These are phyloP conservation scores for Aspergillus nidulans DNA, from an alignment of 495 filamentous ascomycete species.

Conservation along the genomic window DNA sequence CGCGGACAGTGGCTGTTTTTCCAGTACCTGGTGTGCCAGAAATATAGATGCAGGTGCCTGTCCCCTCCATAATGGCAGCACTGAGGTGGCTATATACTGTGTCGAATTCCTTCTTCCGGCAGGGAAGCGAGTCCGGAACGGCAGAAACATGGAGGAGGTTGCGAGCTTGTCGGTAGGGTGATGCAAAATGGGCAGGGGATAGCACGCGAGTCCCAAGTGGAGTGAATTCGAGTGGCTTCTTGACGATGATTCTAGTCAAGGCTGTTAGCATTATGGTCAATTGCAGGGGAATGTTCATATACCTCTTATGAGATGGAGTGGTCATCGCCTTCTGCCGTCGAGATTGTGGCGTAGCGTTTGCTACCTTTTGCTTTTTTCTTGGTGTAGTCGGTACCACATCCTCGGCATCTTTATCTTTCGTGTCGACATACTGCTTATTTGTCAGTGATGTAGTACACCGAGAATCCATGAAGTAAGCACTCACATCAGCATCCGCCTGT, in stretches of 20 bases:
- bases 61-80: constrained; percentile 88
- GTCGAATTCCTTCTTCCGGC: constrained; percentile 85
- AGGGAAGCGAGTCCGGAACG: constrained; percentile 83
- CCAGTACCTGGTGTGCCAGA: constrained; percentile 99
- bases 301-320: constrained; percentile 71
- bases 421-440: constrained; percentile 32
- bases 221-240: constrained; percentile 92
- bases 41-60: constrained; percentile 96
- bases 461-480: constrained; percentile 1
- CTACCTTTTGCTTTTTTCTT: constrained; percentile 51
- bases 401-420: constrained; percentile 37
- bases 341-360: constrained; percentile 56
- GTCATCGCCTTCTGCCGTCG: constrained; percentile 50
- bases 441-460: constrained; percentile 12
- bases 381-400: constrained; percentile 52
- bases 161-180: constrained; percentile 88
- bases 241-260: constrained; percentile 61
- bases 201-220: constrained; percentile 85
- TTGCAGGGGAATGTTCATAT: constrained; percentile 8
- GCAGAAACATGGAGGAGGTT: constrained; percentile 88
- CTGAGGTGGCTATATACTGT: constrained; percentile 91
- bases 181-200: constrained; percentile 68
- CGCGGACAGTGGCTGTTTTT: constrained; percentile 96
- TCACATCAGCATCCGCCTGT: constrained; percentile 47
- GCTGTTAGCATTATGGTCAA: not conserved